Percentiles rank a stretch among this genome's conserved stretches.
Conservation (phyloP, 345 rosid genomes). For the Populus simonii region DNA sequence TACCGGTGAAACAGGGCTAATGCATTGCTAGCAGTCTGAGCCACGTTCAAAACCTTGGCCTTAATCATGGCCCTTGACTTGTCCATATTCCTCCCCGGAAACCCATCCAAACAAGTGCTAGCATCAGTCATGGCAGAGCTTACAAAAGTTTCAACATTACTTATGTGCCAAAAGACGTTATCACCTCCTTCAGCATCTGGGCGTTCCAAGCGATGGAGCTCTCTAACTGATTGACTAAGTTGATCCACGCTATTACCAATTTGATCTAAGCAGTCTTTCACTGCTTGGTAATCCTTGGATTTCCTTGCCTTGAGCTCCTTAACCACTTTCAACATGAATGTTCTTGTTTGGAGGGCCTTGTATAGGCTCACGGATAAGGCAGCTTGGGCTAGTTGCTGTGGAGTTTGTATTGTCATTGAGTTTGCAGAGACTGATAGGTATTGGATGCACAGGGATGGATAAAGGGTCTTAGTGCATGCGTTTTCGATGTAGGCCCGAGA, state of each 20-base stretch:
- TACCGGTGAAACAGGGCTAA: constrained; percentile 63
- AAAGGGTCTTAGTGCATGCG: constrained; percentile 57
- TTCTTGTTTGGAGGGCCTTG: constrained; percentile 46
- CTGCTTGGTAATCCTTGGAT: constrained; percentile 41
- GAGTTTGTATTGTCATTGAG: constrained; percentile 31
- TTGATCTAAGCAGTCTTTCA: constrained; percentile 64
- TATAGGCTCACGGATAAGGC: constrained; percentile 64
- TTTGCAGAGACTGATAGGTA: constrained; percentile 45
- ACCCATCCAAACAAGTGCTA: constrained; percentile 46
- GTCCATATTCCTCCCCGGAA: constrained; percentile 55
- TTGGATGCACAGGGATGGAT: constrained; percentile 49
- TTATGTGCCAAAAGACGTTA: constrained; percentile 47
- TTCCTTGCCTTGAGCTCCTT: constrained; percentile 34
- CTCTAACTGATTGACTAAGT: constrained; percentile 54
- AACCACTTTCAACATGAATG: constrained; percentile 48
- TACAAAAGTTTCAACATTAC: constrained; percentile 69
- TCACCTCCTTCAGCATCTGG: constrained; percentile 10
- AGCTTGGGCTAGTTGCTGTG: constrained; percentile 54
- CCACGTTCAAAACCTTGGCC: constrained; percentile 73
- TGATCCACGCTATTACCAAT: constrained; percentile 51
- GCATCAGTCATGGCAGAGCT: constrained; percentile 76
- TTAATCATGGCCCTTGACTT: constrained; percentile 70
- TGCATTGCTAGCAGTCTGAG: constrained; percentile 74
- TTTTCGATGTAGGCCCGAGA: constrained; percentile 35
- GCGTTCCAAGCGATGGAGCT: constrained; percentile 41